Base-by-base conservation (phyloP, 2,329 filamentous ascomycete genomes). In the Myriosclerotinia curreyana region DNA sequence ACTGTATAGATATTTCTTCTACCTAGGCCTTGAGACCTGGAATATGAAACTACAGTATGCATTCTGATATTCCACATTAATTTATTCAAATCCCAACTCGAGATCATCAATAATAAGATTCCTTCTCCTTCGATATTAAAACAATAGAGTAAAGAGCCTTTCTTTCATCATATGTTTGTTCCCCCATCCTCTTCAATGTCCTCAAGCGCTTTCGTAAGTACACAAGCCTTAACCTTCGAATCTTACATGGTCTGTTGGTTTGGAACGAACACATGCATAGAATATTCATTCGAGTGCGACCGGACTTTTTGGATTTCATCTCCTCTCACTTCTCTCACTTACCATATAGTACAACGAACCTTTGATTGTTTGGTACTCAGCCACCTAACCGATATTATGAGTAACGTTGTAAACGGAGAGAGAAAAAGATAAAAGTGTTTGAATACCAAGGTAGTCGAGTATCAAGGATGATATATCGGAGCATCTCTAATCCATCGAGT, bases 191-290 rank as follows among this genome's bases (percentile, higher is more conserved):
- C 53, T 31, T 55, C 38, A n/a, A 22, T 25, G 11, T 20, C 9
- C 54, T 20, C 53, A 22, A 56, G 38, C 25, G 38, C 53, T 44
- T 44, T 44, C 53, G n/a, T 9, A 55, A 9, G 25, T 31, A 14
- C 28, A 48, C 42, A 22, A 42, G 42, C 31, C 55, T 58, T 58
- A 20, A 36, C 12, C 42, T 48, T 36, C 42, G 42, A 48, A 48
- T 48, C 42, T n/a, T 58, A 58, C 55, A 25, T 58, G 55, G 31
- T 36, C 36, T 25, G 31, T 20, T 58, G 55, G 42, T 36, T 48
- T 25, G 31, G 28, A 54, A 46, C 55, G 28, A 54, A 46, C 55
- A 58, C 42, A 15, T 58, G 55, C 42, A 58, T 34, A 40, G 42
- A 48, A 58, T 20, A 6, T 25, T 58, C 28, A 6, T 36, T 58